phyloP scores from a whole-genome alignment of 2,329 filamentous ascomycete species.

The Alternaria panax region DNA sequence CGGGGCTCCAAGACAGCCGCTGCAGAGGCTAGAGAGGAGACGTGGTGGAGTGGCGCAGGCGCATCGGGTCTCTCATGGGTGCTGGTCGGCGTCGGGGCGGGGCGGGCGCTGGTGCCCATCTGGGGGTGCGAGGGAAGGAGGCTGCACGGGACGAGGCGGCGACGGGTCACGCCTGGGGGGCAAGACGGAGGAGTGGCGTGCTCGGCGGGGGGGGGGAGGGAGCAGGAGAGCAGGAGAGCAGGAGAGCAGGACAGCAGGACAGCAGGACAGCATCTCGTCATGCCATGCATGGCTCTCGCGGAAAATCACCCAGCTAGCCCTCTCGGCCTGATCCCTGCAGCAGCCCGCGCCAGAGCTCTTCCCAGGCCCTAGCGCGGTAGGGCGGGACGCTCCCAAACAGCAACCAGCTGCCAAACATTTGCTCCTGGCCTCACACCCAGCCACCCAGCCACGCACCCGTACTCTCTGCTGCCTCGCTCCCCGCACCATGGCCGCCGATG shows the following conservation, averaged over 20 bases:
- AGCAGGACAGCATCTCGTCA: slow-evolving; percentile 12
- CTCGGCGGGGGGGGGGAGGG: slow-evolving; percentile 7
- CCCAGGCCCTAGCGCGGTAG: slow-evolving; percentile 9
- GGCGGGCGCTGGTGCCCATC: slow-evolving; percentile 25
- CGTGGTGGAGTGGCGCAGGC: slow-evolving; percentile 23
- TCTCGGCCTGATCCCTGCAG: slow-evolving; percentile 21
- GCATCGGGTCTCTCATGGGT: slow-evolving; percentile 28
- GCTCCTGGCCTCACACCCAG: slow-evolving; percentile 3
- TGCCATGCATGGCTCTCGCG: slow-evolving; percentile 6
- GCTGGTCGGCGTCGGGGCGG: slow-evolving; percentile 24
- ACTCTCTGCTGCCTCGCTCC: slow-evolving; percentile 3
- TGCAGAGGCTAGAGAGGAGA: slow-evolving; percentile 7
- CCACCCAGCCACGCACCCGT: slow-evolving; percentile 6
- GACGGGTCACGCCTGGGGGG: neutral
- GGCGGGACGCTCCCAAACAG: slow-evolving; percentile 20
- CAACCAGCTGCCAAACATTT: slow-evolving; percentile 28
- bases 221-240: slow-evolving; percentile 3
- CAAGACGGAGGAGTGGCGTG: slow-evolving; percentile 8
- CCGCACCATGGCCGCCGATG: slow-evolving; percentile 65
- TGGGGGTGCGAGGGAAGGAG: slow-evolving; percentile 5
- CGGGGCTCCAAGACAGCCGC: slow-evolving; percentile 1
- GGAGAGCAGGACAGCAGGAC: too few relatives aligned
- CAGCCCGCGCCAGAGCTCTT: slow-evolving; percentile 15
- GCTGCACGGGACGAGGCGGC: neutral
- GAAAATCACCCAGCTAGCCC: too few relatives aligned